Percentiles rank a stretch among this genome's conserved stretches.
These are phyloP conservation scores for Fusarium brachygibbosum DNA, from an alignment of 2,329 filamentous ascomycete genomes.

Conservation along the genomic window DNA sequence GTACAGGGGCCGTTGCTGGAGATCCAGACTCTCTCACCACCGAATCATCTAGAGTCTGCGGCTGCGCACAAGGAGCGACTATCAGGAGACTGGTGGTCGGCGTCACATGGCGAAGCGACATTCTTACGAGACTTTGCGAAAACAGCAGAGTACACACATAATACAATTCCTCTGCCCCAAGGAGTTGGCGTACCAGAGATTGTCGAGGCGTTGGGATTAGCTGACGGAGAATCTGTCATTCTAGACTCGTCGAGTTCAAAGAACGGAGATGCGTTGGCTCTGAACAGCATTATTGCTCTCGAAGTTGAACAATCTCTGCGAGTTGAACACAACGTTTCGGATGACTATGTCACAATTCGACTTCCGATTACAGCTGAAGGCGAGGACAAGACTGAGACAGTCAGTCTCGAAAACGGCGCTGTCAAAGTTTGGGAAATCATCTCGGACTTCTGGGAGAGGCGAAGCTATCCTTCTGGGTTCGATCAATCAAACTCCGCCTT, in stretches of 20 bases:
- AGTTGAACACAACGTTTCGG: slow-evolving; percentile 69
- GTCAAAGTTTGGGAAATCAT: slow-evolving; percentile 65
- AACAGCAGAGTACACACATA: slow-evolving; percentile 55
- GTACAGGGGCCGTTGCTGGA: slow-evolving; percentile 30
- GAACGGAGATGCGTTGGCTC: slow-evolving; percentile 59
- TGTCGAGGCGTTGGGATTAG: slow-evolving; percentile 63
- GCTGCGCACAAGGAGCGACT: slow-evolving; percentile 30
- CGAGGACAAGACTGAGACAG: slow-evolving; percentile 30
- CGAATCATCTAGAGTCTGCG: slow-evolving; percentile 44
- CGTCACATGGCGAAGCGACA: neutral
- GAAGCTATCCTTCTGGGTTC: slow-evolving; percentile 46
- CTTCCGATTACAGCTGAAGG: slow-evolving; percentile 33
- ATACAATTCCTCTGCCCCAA: slow-evolving; percentile 59
- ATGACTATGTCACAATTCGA: slow-evolving; percentile 54
- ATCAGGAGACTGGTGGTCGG: slow-evolving; percentile 30
- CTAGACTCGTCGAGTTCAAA: slow-evolving; percentile 71
- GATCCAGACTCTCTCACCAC: slow-evolving; percentile 47
- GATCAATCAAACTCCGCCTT: slow-evolving; percentile 65
- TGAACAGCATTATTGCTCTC: slow-evolving; percentile 81
- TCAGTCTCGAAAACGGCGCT: slow-evolving; percentile 44
- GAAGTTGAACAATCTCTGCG: slow-evolving; percentile 69
- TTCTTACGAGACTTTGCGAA: slow-evolving; percentile 34
- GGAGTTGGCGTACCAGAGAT: slow-evolving; percentile 67
- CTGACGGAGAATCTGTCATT: slow-evolving; percentile 64
- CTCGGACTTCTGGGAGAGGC: slow-evolving; percentile 58